Conservation (phyloP, 2,329 filamentous ascomycete species). For the Exophiala dermatitidis region DNA sequence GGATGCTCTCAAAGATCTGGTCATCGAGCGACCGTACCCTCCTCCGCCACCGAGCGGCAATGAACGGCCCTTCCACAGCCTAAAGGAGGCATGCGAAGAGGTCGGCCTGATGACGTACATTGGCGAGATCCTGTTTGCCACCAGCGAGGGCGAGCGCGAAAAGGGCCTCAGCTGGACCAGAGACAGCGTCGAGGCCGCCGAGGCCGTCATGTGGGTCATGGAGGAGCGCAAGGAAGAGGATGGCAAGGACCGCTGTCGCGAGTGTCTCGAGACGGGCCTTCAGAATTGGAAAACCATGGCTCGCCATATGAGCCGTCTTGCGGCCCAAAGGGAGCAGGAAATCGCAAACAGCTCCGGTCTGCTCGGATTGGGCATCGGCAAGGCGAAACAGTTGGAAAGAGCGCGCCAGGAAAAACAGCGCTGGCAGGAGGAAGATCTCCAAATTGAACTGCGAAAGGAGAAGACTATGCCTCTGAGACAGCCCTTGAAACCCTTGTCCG, state of each 20-base stretch:
- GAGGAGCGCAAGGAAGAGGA: constrained; percentile 33
- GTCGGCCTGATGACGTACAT: constrained; percentile 83
- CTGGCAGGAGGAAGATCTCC: constrained; percentile 26
- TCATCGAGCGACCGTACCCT: constrained; percentile 59
- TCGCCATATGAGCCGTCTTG: constrained; percentile 50
- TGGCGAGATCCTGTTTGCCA: constrained; percentile 82
- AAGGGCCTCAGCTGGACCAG: constrained; percentile 83
- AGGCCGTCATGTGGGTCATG: constrained; percentile 53
- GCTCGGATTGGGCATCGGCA: constrained; percentile 31
- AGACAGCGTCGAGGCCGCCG: constrained; percentile 74
- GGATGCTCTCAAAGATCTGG: constrained; percentile 33
- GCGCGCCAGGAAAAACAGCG: constrained; percentile 18
- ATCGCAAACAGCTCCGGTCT: constrained; percentile 30
- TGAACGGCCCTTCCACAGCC: constrained; percentile 56
- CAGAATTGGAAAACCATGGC: constrained; percentile 83
- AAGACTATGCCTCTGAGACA: constrained; percentile 25
- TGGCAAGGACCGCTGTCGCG: constrained; percentile 57
- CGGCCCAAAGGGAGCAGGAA: constrained; percentile 42
- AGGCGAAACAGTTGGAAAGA: constrained; percentile 16
- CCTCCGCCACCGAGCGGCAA: constrained; percentile 63
- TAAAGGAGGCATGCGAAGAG: constrained; percentile 69
- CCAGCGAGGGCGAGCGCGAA: constrained; percentile 49
- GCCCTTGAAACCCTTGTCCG: constrained; percentile 13
- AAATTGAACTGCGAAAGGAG: constrained; percentile 25
- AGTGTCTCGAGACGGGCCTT: constrained; percentile 70